Evolutionary conservation across 2,329 filamentous ascomycete genomes (phyloP).

Genomic region (Penicillium sp.): DNA sequence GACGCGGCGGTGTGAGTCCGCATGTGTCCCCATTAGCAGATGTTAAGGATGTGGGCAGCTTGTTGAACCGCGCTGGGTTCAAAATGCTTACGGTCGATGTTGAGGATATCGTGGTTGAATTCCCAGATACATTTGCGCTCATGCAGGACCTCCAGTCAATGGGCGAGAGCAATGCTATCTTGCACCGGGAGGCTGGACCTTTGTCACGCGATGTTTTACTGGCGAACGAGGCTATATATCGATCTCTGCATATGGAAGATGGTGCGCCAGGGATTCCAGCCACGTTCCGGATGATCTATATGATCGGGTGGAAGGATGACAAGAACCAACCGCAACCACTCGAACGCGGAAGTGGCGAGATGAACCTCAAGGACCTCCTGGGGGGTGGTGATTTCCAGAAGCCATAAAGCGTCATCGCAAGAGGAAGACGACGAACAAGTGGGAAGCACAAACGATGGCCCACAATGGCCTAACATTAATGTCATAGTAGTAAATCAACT

Average conservation of each 20-base stretch:
- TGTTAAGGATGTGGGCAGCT: slow-evolving; percentile 84
- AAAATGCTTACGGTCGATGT: slow-evolving; percentile 96
- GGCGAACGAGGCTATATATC: slow-evolving; percentile 87
- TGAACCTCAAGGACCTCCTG: slow-evolving; percentile 85
- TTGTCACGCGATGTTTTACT: slow-evolving; percentile 83
- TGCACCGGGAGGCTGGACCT: slow-evolving; percentile 79
- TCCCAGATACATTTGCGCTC: slow-evolving; percentile 83
- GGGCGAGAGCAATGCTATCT: slow-evolving; percentile 89
- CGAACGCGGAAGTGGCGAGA: slow-evolving; percentile 78
- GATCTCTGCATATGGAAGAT: slow-evolving; percentile 80
- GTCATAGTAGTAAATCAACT: slow-evolving; percentile 31
- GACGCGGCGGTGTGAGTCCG: slow-evolving; percentile 86
- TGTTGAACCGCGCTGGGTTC: slow-evolving; percentile 86
- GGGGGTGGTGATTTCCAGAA: slow-evolving; percentile 49
- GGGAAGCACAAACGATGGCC: not conserved
- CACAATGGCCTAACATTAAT: slow-evolving; percentile 8
- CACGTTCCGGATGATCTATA: slow-evolving; percentile 93
- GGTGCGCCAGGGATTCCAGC: slow-evolving; percentile 72
- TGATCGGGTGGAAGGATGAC: slow-evolving; percentile 97
- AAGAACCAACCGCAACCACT: slow-evolving; percentile 78
- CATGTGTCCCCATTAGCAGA: slow-evolving; percentile 92
- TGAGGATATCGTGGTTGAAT: slow-evolving; percentile 96
- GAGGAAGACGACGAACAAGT: slow-evolving; percentile 4
- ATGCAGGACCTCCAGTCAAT: slow-evolving; percentile 96
- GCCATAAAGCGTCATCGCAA: slow-evolving; percentile 18